These are phyloP conservation scores for Lipomyces lipofer DNA, from an alignment of 805 yeast species.

Conservation along the genomic window DNA sequence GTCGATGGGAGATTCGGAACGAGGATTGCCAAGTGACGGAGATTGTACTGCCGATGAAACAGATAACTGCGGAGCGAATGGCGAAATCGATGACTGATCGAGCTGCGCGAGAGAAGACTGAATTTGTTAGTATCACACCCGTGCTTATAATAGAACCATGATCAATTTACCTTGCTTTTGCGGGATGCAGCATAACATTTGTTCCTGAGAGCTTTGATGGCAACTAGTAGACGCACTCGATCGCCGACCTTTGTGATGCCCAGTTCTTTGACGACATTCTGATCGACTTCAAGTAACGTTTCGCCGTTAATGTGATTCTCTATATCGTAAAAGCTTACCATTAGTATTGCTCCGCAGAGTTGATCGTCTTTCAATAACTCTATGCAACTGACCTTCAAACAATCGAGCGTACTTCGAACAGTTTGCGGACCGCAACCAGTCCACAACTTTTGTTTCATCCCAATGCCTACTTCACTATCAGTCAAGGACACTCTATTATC, in stretches of 20 bases:
- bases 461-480: no score
- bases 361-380: background rate
- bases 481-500: background rate
- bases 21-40: conserved; percentile 15
- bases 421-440: conserved; percentile 39
- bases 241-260: conserved; percentile 84
- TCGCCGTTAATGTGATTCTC: conserved; percentile 60
- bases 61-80: conserved; percentile 20
- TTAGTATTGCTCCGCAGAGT: background rate
- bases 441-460: conserved; percentile 36
- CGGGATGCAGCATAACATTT: conserved; percentile 26
- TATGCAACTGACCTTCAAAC: conserved; percentile 26
- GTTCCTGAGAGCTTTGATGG: conserved; percentile 52
- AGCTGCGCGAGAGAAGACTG: conserved; percentile 18
- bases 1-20: conserved; percentile 7
- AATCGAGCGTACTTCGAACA: conserved; percentile 36
- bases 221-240: conserved; percentile 64
- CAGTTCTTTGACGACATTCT: conserved; percentile 63
- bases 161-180: no score
- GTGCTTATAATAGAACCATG: no score
- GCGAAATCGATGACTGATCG: conserved; percentile 32
- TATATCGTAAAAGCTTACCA: background rate
- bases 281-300: conserved; percentile 60
- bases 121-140: no score
- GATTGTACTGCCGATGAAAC: conserved; percentile 18